Evolutionary conservation across 768 basidiomycete species (phyloP).

Genomic region (Leccinum uliginosum): DNA sequence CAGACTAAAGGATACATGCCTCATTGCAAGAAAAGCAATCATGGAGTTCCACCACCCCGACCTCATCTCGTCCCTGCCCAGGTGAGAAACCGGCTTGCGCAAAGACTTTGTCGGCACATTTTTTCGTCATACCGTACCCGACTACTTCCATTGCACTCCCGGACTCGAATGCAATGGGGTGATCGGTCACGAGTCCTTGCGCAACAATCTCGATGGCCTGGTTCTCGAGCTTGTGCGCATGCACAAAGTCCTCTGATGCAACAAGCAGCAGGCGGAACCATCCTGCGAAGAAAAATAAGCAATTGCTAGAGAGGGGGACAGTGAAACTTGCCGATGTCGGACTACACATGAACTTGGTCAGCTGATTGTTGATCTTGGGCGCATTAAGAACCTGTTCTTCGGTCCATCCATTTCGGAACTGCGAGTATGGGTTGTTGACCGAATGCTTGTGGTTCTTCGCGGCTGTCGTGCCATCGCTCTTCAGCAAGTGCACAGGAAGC

Average conservation of each 20-base stretch:
- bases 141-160: conserved; percentile 74
- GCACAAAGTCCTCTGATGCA: conserved; percentile 77
- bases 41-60: conserved; percentile 83
- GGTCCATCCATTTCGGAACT: conserved; percentile 77
- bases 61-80: conserved; percentile 61
- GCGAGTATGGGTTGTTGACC: conserved; percentile 79
- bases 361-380: conserved; percentile 63
- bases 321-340: conserved; percentile 60
- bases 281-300: conserved; percentile 41
- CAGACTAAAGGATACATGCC: conserved; percentile 33
- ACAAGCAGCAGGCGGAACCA: conserved; percentile 73
- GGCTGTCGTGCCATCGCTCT: conserved; percentile 45
- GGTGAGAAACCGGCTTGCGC: conserved; percentile 62
- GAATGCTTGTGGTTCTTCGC: conserved; percentile 85
- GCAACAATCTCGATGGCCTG: conserved; percentile 83
- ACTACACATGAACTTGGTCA: conserved; percentile 85
- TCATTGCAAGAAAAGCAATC: conserved; percentile 86
- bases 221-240: conserved; percentile 66
- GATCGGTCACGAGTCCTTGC: conserved; percentile 63
- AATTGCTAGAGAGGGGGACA: neutral
- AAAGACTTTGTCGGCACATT: conserved; percentile 66
- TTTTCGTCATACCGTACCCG: conserved; percentile 75
- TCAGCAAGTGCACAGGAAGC: neutral
- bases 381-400: conserved; percentile 65
- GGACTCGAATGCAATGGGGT: conserved; percentile 58